A percentile compares a stretch with the other conserved stretches of the same genome.
phyloP scores from a whole-genome alignment of 805 yeast genomes.

The Yarrowia keelungensis region DNA sequence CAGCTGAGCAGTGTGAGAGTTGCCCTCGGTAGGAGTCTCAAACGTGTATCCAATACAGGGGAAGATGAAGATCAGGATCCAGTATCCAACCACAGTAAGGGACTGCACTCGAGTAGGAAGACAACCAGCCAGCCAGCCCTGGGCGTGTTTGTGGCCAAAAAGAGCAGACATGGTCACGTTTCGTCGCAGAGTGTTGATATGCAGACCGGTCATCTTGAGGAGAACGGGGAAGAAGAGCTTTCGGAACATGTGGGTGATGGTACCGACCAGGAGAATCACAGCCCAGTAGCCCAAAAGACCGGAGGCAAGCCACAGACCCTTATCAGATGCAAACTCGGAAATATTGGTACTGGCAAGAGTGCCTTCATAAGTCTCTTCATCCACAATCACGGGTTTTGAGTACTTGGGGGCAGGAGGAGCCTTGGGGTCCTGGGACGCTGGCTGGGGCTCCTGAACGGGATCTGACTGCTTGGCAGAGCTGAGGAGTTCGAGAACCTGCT shows the following conservation, averaged over 20 bases:
- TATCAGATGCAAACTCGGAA: conserved; percentile 9
- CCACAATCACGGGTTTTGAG: conserved; percentile 13
- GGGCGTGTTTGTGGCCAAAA: conserved; percentile 28
- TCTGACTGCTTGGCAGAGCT: not conserved
- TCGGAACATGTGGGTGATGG: conserved; percentile 41
- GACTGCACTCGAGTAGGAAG: conserved; percentile 54
- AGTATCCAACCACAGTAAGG: conserved; percentile 50
- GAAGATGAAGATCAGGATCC: conserved; percentile 49
- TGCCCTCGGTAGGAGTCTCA: conserved; percentile 22
- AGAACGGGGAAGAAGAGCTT: conserved; percentile 17
- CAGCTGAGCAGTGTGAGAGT: conserved; percentile 44
- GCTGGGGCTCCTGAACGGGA: conserved; percentile 1
- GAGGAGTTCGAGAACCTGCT: conserved; percentile 15
- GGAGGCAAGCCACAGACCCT: conserved; percentile 43
- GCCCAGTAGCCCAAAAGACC: conserved; percentile 49
- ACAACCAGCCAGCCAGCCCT: conserved; percentile 40
- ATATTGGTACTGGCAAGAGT: not conserved
- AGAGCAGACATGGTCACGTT: conserved; percentile 23
- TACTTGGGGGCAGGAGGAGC: conserved; percentile 1
- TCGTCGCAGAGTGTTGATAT: conserved; percentile 18
- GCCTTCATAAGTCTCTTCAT: conserved; percentile 3
- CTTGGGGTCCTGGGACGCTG: not conserved
- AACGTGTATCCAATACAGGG: conserved; percentile 43
- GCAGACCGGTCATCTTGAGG: conserved; percentile 40
- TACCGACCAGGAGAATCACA: conserved; percentile 44